Base-by-base conservation (phyloP, 2,329 filamentous ascomycete species). In the Fusarium bactridioides region DNA sequence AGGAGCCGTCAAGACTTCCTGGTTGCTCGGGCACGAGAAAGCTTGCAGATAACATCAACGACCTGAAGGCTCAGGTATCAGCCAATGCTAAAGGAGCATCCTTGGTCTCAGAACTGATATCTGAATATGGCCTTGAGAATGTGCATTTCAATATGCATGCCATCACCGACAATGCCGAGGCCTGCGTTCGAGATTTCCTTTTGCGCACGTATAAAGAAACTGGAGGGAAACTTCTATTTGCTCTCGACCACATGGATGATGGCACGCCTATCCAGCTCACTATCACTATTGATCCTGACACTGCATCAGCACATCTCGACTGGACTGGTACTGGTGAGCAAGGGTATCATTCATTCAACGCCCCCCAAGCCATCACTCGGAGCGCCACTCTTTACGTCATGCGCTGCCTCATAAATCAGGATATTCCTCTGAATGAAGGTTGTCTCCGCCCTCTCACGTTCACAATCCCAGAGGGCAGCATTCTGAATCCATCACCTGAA, bases 331-430 rank as follows among this genome's bases (percentile, higher is more conserved):
- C 93, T 0, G 93, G 93, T 0, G 90, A 91, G 0, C 92, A 96
- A 80, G 92, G 94, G 2, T 94, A 94, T 75, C 45, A 50, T 12
- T 50, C 29, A 0, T 50, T 50, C 29, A 95, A 95, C 77, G 93
- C 93, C 0, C 93, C 93, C 0, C 88, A 93, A 79, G 93, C 93
- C 4, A 92, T 95, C 53, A 94, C 92, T 1, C 93, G 93, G 80
- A 92, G 89, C 5, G 92, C 93, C 23, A 94, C 95, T 72, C 95
- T 95, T 73, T 95, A 95, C 84, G 94, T 92, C 74, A 85, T 95
- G 11, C 88, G 93, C 25, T 93, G 91, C 74, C 85, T 95, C 65
- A 94, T 95, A 72, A 91, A 88, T n/a, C 89, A 93, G 75, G 93
- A 95, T 69, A 94, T 95, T 13, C 93, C 93, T 0, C 85, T 95